A percentile compares a stretch with the other conserved stretches of the same genome.
Evolutionary conservation across 164 flowering plant species (phyloP).

Genomic region (Piper longum): DNA sequence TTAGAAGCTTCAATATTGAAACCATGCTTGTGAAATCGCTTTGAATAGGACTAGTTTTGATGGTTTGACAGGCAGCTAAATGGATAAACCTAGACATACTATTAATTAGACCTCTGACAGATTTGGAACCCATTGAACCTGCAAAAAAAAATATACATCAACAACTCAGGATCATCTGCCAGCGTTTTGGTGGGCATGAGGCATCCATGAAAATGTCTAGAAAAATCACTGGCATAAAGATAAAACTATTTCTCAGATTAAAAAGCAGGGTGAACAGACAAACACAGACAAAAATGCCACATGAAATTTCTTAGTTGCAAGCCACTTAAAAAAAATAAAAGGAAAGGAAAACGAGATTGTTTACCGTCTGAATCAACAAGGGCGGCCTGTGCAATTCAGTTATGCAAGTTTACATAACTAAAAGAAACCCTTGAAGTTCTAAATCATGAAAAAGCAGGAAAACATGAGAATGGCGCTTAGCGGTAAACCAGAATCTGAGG

Average conservation of each 20-base stretch:
- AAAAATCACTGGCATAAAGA: too few relatives aligned
- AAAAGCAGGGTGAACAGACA: not conserved
- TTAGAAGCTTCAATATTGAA: conserved; percentile 49
- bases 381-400: not conserved
- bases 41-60: conserved; percentile 34
- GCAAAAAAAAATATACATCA: conserved; percentile 1
- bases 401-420: too few relatives aligned
- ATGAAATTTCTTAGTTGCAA: too few relatives aligned
- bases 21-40: conserved; percentile 33
- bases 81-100: conserved; percentile 80
- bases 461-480: too few relatives aligned
- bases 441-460: too few relatives aligned
- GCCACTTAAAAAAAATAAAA: too few relatives aligned
- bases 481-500: too few relatives aligned
- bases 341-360: not conserved
- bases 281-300: too few relatives aligned
- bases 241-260: too few relatives aligned
- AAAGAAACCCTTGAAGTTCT: too few relatives aligned
- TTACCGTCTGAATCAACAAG: not conserved
- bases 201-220: not conserved
- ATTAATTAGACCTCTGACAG: conserved; percentile 53
- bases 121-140: conserved; percentile 54
- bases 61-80: conserved; percentile 46
- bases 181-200: not conserved
- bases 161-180: not conserved